Percentiles rank a stretch among this genome's conserved stretches.
These are phyloP conservation scores for Mycena maculata DNA, from an alignment of 768 basidiomycete genomes.

Conservation along the genomic window DNA sequence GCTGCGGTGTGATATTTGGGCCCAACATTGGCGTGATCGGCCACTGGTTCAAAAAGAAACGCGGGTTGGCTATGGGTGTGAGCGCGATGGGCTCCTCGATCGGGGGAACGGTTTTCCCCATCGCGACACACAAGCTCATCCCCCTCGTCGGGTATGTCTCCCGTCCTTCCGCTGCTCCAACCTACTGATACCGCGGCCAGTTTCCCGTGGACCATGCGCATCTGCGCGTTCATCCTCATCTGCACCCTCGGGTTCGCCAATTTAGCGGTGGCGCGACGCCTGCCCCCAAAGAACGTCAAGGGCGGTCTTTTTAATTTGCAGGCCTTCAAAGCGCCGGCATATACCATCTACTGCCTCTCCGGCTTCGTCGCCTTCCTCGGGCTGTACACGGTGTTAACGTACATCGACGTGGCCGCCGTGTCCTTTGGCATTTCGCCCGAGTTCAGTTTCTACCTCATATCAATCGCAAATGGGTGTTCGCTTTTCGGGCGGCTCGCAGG, in stretches of 20 bases:
- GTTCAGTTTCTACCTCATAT: constrained; percentile 68
- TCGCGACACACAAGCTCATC: constrained; percentile 63
- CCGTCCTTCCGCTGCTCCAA: background rate
- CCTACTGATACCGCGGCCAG: constrained; percentile 43
- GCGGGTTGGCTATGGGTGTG: constrained; percentile 66
- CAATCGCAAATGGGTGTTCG: constrained; percentile 71
- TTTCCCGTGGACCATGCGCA: constrained; percentile 78
- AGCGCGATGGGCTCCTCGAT: constrained; percentile 66
- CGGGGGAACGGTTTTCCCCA: constrained; percentile 73
- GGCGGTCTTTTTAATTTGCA: constrained; percentile 66
- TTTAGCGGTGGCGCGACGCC: constrained; percentile 56
- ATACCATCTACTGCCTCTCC: constrained; percentile 62
- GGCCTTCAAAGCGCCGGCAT: constrained; percentile 59
- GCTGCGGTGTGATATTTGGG: constrained; percentile 61
- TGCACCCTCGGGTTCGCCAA: constrained; percentile 62
- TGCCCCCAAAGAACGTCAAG: constrained; percentile 61
- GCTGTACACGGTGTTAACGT: constrained; percentile 74
- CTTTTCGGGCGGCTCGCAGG: constrained; percentile 63
- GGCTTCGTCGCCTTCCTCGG: constrained; percentile 66
- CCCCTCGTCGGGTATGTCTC: constrained; percentile 61
- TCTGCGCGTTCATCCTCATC: constrained; percentile 68
- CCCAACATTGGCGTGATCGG: constrained; percentile 62
- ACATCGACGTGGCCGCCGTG: constrained; percentile 65
- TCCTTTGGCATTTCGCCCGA: constrained; percentile 56
- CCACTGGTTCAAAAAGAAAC: constrained; percentile 72